Conservation (phyloP, 129 eudicot species). For the Helianthus tuberosus region DNA sequence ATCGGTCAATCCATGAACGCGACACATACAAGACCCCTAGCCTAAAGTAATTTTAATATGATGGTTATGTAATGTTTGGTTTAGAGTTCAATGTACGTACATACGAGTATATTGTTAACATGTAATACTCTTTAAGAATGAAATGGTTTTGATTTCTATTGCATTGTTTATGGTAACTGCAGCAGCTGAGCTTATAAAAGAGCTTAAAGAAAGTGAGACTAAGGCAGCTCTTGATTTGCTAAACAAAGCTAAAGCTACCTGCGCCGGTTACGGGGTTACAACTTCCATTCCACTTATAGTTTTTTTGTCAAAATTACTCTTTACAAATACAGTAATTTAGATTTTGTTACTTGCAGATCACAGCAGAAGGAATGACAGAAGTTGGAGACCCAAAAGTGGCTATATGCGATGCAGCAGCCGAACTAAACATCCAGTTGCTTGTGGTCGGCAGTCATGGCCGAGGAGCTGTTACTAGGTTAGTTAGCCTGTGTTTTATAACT, state of each 20-base stretch:
- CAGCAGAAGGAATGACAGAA: slow-evolving; percentile 39
- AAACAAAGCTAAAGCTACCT: slow-evolving; percentile 43
- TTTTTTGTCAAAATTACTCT: neutral
- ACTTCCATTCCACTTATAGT: neutral
- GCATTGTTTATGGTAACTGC: slow-evolving; percentile 5
- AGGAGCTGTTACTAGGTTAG: slow-evolving; percentile 41
- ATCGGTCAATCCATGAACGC: neutral
- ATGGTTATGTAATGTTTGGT: no score
- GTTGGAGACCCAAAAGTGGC: slow-evolving; percentile 43
- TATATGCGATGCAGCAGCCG: slow-evolving; percentile 41
- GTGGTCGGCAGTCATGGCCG: slow-evolving; percentile 42
- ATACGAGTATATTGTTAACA: neutral
- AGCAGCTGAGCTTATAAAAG: slow-evolving; percentile 36
- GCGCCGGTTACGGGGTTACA: slow-evolving; percentile 37
- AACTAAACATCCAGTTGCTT: slow-evolving; percentile 36
- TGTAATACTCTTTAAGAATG: neutral
- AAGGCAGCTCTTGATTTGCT: slow-evolving; percentile 30
- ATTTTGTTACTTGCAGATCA: slow-evolving; percentile 22
- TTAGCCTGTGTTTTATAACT: neutral
- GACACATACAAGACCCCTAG: neutral
- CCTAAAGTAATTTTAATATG: neutral
- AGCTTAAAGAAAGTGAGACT: slow-evolving; percentile 32
- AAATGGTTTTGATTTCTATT: neutral
- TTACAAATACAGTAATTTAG: neutral
- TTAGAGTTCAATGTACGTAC: no score